Evolutionary conservation across 2,329 filamentous ascomycete species (phyloP), one percentile per base, ranked within the genome.

Genomic region (Ascochyta lentis): DNA sequence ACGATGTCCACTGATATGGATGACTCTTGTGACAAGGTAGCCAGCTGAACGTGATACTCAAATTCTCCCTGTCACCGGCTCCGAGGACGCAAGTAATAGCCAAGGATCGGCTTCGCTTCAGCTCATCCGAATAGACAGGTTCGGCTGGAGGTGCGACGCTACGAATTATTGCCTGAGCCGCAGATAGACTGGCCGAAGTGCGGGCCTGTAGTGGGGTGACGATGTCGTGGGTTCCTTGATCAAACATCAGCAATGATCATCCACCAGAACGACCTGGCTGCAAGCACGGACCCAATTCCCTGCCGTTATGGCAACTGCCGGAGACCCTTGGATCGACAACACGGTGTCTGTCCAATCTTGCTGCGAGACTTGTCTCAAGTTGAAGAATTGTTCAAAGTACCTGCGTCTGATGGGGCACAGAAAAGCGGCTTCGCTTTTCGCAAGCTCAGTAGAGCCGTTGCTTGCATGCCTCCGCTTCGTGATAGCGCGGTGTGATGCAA

Each of bases 231-330:
- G 10, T 39, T 51, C 31, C 47, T 48, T 48, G 53, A 46, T 51
- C 42, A 51, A 31, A 56, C 35, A 47, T 19, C 42, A 43, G 43
- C 37, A 13, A 33, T 38, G 47, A 51, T 48, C 53, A 51, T 38
- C 47, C 47, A 51, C 47, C 47, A 43, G 38, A 48, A 47, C 22
- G 47, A 47, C 37, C 53, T 56, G 53, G 31, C 53, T 51, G 24
- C 34, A 33, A 47, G 53, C 53, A 56, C 53, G 29, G 47, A 46
- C 53, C 31, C 22, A 13, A 33, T 12, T 34, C 23, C 19, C 22
- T 31, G 15, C 9, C 19, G 37, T 41, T 22, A 19, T 34, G 19
- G 42, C 19, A 46, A 46, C 6, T 43, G 19, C 35, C 38, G 29
- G 6, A 16, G 4, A 23, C 26, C 31, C 24, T 44, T 22, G 35